Percentiles rank a stretch among this genome's conserved stretches.
Evolutionary conservation across 257 asterid genomes (phyloP).

Genomic region (Gentiana straminea): DNA sequence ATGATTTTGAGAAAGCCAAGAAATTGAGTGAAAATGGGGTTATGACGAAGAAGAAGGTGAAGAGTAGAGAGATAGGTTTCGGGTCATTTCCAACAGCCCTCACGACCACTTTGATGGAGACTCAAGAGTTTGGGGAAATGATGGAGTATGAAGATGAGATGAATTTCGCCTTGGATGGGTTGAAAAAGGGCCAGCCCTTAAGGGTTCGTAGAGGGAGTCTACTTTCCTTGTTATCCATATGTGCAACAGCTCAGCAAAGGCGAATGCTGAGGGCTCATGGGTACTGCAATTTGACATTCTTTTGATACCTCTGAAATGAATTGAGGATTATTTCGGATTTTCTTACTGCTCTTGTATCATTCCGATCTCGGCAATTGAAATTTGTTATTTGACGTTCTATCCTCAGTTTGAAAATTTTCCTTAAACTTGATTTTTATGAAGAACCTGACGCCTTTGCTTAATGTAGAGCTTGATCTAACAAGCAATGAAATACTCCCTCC

Average conservation of each 20-base stretch:
- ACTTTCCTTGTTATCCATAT: constrained; percentile 46
- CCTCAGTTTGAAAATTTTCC: background rate
- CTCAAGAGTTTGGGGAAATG: constrained; percentile 86
- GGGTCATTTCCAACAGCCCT: constrained; percentile 18
- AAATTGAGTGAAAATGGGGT: constrained; percentile 34
- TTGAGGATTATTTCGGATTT: constrained; percentile 1
- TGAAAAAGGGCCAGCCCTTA: constrained; percentile 69
- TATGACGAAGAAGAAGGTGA: constrained; percentile 42
- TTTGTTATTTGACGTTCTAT: no score
- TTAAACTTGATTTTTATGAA: background rate
- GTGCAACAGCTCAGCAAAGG: constrained; percentile 54
- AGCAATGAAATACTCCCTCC: no score
- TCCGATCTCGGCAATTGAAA: background rate
- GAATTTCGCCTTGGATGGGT: constrained; percentile 79
- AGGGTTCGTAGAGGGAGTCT: constrained; percentile 60
- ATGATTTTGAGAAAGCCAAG: constrained; percentile 29
- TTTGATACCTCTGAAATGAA: background rate
- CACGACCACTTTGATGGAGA: constrained; percentile 72
- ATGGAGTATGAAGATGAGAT: constrained; percentile 90
- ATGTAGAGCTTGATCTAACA: no score
- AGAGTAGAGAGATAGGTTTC: constrained; percentile 29
- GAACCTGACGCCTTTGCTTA: no score
- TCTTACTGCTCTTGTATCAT: background rate
- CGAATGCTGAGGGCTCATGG: constrained; percentile 59
- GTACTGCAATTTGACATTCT: constrained; percentile 23